phyloP scores from a whole-genome alignment of 2,329 filamentous ascomycete species.

The Penicillium sp. region DNA sequence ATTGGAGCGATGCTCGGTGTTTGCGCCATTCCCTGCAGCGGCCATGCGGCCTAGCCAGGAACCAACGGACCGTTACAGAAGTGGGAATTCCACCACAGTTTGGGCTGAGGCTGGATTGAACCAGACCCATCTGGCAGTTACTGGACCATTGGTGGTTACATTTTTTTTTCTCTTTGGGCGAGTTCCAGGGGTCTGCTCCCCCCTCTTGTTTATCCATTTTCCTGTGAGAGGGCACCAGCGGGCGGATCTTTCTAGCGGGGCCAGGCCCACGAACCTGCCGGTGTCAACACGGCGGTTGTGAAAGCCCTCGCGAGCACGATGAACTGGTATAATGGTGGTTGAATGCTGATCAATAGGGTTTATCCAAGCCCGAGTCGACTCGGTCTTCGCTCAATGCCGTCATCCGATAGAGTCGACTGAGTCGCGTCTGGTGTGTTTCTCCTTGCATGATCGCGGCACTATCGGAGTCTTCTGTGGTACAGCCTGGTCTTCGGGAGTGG shows the following conservation, averaged over 20 bases:
- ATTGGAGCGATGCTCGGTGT: background rate
- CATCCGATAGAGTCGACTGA: background rate
- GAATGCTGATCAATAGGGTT: too few species aligned
- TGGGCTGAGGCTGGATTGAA: background rate
- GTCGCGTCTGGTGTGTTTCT: background rate
- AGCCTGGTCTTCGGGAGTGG: constrained; percentile 8
- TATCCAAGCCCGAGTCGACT: background rate
- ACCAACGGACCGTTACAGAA: background rate
- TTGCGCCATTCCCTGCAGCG: background rate
- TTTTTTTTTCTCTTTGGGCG: background rate
- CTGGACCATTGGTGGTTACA: background rate
- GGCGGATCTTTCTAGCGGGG: constrained; percentile 1
- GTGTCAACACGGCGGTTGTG: background rate
- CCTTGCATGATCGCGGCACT: constrained; percentile 26
- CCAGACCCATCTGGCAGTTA: background rate
- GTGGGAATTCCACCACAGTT: background rate
- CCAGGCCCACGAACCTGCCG: background rate
- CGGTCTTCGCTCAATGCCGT: background rate
- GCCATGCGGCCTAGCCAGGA: background rate
- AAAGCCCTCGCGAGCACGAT: background rate
- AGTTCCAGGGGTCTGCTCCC: background rate
- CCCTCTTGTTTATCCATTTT: background rate
- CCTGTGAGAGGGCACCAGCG: background rate
- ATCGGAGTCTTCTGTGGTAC: constrained; percentile 12
- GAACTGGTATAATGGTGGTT: background rate